Evolutionary conservation across 257 asterid genomes (phyloP).

Genomic region (Lantana camara): DNA sequence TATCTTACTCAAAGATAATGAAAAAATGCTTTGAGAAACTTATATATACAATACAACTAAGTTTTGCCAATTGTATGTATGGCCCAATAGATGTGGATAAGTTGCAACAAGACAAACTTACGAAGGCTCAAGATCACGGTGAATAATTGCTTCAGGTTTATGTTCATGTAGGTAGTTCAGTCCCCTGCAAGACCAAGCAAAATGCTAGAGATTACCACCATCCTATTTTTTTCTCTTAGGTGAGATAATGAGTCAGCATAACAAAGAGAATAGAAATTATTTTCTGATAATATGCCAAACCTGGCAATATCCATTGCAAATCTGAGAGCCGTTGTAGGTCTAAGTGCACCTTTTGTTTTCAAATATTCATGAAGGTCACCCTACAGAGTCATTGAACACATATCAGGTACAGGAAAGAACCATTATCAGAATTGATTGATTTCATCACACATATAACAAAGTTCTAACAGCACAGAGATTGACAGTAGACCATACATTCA

Average conservation of each 20-base stretch:
- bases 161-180: constrained; percentile 87
- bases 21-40: constrained; percentile 27
- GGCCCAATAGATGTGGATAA: constrained; percentile 9
- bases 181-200: constrained; percentile 66
- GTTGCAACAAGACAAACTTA: constrained; percentile 42
- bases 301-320: constrained; percentile 97
- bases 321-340: constrained; percentile 85
- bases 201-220: constrained; percentile 9
- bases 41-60: neutral
- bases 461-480: too few relatives aligned
- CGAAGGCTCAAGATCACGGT: constrained; percentile 97
- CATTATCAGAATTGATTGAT: neutral
- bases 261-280: neutral
- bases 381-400: constrained; percentile 37
- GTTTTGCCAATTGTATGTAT: neutral
- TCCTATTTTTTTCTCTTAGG: neutral
- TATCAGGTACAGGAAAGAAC: constrained; percentile 18
- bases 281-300: constrained; percentile 35
- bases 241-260: neutral
- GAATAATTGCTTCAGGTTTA: constrained; percentile 87
- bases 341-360: constrained; percentile 70
- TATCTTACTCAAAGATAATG: constrained; percentile 29
- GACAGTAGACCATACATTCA: neutral
- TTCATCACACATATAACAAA: neutral
- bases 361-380: constrained; percentile 82